Conservation (phyloP, 768 basidiomycete species). For the Lactarius deliciosus region DNA sequence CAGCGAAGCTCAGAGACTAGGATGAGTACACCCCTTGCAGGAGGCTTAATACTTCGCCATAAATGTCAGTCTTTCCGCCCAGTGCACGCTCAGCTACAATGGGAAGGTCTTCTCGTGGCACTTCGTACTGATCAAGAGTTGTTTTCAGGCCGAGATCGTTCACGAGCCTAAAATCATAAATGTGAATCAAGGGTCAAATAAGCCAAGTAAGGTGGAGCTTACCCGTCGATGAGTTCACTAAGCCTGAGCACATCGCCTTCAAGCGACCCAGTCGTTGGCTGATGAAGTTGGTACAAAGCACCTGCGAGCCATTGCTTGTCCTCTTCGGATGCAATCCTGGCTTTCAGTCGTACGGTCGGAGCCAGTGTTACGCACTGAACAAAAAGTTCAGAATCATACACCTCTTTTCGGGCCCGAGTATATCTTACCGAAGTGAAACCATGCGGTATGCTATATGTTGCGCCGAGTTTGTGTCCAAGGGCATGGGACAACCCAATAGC, state of each 20-base stretch:
- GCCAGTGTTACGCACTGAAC: slow-evolving; percentile 69
- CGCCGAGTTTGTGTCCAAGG: slow-evolving; percentile 72
- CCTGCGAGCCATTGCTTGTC: slow-evolving; percentile 61
- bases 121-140: slow-evolving; percentile 59
- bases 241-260: slow-evolving; percentile 62
- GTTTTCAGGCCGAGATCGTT: slow-evolving; percentile 55
- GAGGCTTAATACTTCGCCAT: slow-evolving; percentile 47
- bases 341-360: slow-evolving; percentile 59
- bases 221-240: slow-evolving; percentile 56
- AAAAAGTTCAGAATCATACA: neutral
- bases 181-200: neutral
- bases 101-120: slow-evolving; percentile 55
- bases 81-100: slow-evolving; percentile 53
- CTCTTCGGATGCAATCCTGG: slow-evolving; percentile 55
- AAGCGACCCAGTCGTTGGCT: slow-evolving; percentile 60
- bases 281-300: slow-evolving; percentile 55
- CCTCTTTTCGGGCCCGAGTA: neutral
- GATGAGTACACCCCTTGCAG: slow-evolving; percentile 47
- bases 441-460: slow-evolving; percentile 72
- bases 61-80: slow-evolving; percentile 42
- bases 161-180: slow-evolving; percentile 51
- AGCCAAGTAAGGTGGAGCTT: slow-evolving; percentile 28
- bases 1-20: neutral
- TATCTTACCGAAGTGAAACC: slow-evolving; percentile 74
- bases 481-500: slow-evolving; percentile 74